Conservation (phyloP, 441 rosid genomes). For the Macaranga tanarius region DNA sequence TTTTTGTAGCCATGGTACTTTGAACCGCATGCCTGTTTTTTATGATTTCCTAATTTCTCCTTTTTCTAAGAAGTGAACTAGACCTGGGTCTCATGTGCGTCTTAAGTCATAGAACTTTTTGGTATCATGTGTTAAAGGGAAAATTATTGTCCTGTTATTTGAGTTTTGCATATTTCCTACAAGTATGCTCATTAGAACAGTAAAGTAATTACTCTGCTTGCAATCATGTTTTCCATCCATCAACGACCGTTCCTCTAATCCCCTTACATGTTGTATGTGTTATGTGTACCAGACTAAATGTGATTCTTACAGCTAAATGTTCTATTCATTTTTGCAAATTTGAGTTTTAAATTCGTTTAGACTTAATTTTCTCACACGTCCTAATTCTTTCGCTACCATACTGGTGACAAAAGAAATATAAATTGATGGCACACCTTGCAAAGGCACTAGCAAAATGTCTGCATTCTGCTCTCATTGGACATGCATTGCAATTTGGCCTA, state of each 20-base stretch:
- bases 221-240: not conserved
- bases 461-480: constrained; percentile 99
- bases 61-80: not conserved
- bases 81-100: not conserved
- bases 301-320: not conserved
- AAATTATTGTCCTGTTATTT: not conserved
- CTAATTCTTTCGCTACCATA: not conserved
- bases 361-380: not conserved
- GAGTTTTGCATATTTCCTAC: not conserved
- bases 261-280: not conserved
- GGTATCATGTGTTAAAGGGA: not conserved
- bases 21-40: constrained; percentile 1
- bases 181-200: not conserved
- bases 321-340: not conserved
- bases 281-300: not conserved
- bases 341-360: constrained; percentile 5
- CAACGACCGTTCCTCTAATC: not conserved
- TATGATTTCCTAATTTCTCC: not conserved
- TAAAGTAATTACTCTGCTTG: not conserved
- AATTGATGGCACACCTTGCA: constrained; percentile 66
- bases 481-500: constrained; percentile 96
- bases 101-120: not conserved
- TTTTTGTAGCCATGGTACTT: not conserved
- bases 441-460: constrained; percentile 99
- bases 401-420: not conserved